These are phyloP conservation scores for Amaranthus palmeri DNA, from an alignment of 148 eudicot species.

Conservation along the genomic window DNA sequence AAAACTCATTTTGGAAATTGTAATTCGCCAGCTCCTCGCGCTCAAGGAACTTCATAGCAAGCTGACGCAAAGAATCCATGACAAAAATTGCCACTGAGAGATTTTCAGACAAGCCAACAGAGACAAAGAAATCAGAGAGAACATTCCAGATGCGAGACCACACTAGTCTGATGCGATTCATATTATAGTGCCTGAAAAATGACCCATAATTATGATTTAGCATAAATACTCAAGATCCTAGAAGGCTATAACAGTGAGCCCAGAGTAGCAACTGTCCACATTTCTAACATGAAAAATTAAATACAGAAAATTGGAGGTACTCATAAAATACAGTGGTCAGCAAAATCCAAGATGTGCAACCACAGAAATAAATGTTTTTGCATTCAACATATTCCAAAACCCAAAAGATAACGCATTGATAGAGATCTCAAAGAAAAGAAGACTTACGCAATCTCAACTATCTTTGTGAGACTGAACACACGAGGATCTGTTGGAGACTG, in stretches of 20 bases:
- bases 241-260: background rate
- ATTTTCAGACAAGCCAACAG: slow-evolving; percentile 93
- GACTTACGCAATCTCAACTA: slow-evolving; percentile 99
- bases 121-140: slow-evolving; percentile 94
- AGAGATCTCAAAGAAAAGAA: slow-evolving; percentile 26
- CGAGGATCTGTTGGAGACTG: slow-evolving; percentile 99
- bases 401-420: slow-evolving; percentile 1
- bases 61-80: slow-evolving; percentile 98
- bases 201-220: background rate
- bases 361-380: background rate
- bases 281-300: no score
- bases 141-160: slow-evolving; percentile 99
- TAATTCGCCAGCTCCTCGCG: slow-evolving; percentile 98
- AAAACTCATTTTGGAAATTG: slow-evolving; percentile 96
- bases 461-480: slow-evolving; percentile 95
- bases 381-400: background rate
- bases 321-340: background rate
- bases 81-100: slow-evolving; percentile 99
- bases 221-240: slow-evolving; percentile 11
- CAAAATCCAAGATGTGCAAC: background rate
- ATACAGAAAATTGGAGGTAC: no score
- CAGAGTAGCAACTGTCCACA: no score
- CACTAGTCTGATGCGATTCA: slow-evolving; percentile 94
- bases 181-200: slow-evolving; percentile 94
- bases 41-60: slow-evolving; percentile 96